A percentile compares a stretch with the other conserved stretches of the same genome.
These are phyloP conservation scores for Prunus davidiana DNA, from an alignment of 306 rosid species.

Conservation along the genomic window DNA sequence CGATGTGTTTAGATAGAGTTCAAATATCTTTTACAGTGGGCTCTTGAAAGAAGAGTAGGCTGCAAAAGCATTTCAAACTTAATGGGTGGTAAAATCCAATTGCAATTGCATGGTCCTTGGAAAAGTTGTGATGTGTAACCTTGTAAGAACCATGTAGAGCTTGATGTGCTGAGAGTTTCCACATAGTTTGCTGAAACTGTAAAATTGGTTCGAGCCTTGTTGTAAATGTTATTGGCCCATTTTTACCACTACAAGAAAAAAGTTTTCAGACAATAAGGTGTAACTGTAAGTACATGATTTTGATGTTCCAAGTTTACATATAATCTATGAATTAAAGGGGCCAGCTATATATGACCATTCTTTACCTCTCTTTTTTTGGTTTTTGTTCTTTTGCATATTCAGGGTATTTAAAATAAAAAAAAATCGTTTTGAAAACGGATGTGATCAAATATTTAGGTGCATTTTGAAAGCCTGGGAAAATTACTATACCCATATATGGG, in stretches of 20 bases:
- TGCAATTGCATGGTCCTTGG: neutral
- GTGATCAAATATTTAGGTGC: too few species aligned
- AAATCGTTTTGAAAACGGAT: too few species aligned
- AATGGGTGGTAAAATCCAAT: neutral
- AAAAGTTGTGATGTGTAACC: neutral
- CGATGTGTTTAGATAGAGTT: constrained; percentile 28
- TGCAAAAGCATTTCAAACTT: neutral
- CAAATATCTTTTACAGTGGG: neutral
- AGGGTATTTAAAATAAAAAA: too few species aligned
- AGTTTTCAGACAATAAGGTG: neutral
- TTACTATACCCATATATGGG: too few species aligned
- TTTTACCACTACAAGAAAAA: neutral
- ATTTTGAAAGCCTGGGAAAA: too few species aligned
- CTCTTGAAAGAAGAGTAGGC: neutral
- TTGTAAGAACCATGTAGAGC: neutral
- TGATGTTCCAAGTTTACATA: neutral
- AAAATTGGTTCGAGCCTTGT: neutral
- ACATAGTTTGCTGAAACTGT: neutral
- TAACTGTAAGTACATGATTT: neutral
- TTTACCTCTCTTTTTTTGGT: neutral
- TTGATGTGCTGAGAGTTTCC: neutral
- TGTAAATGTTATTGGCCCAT: neutral
- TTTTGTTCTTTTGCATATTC: too few species aligned
- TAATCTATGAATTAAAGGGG: neutral
- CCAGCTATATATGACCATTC: neutral